A percentile compares a stretch with the other conserved stretches of the same genome.
phyloP scores from a whole-genome alignment of 2,329 filamentous ascomycete genomes.

The Ilyonectria sp. region DNA sequence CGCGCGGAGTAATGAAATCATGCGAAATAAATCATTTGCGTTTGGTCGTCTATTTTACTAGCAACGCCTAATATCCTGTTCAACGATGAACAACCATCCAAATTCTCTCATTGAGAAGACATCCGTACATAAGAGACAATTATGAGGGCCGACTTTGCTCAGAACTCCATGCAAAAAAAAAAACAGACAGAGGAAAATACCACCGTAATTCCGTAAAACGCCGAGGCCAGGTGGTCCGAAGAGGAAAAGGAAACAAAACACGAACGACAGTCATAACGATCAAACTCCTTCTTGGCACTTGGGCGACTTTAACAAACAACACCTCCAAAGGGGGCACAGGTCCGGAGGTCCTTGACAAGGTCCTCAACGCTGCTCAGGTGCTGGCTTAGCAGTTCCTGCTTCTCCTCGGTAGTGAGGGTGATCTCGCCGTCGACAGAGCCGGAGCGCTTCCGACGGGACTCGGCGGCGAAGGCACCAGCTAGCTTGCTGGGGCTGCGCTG shows the following conservation, averaged over 20 bases:
- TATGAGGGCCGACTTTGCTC: slow-evolving; percentile 39
- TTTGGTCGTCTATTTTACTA: slow-evolving; percentile 44
- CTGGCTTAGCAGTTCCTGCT: slow-evolving; percentile 82
- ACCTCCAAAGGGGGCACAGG: slow-evolving; percentile 82
- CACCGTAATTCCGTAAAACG: slow-evolving; percentile 39
- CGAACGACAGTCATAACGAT: not conserved
- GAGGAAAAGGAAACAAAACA: slow-evolving; percentile 15
- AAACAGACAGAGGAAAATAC: slow-evolving; percentile 23
- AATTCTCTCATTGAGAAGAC: slow-evolving; percentile 34
- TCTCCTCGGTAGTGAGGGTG: slow-evolving; percentile 79
- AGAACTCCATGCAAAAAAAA: slow-evolving; percentile 45
- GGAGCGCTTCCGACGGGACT: slow-evolving; percentile 52
- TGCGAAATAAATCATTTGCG: slow-evolving; percentile 26
- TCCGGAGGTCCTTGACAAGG: slow-evolving; percentile 86
- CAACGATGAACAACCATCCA: slow-evolving; percentile 44
- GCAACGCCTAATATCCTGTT: slow-evolving; percentile 48
- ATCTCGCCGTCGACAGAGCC: slow-evolving; percentile 58
- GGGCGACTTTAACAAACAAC: slow-evolving; percentile 60
- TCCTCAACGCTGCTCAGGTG: slow-evolving; percentile 89
- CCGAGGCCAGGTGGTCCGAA: slow-evolving; percentile 24
- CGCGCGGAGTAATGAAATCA: slow-evolving; percentile 27
- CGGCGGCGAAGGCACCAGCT: slow-evolving; percentile 66
- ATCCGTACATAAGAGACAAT: slow-evolving; percentile 42
- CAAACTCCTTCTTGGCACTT: not conserved
- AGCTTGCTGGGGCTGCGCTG: slow-evolving; percentile 80